phyloP scores from a whole-genome alignment of 768 basidiomycete species.

The Tubosaeta sp. region DNA sequence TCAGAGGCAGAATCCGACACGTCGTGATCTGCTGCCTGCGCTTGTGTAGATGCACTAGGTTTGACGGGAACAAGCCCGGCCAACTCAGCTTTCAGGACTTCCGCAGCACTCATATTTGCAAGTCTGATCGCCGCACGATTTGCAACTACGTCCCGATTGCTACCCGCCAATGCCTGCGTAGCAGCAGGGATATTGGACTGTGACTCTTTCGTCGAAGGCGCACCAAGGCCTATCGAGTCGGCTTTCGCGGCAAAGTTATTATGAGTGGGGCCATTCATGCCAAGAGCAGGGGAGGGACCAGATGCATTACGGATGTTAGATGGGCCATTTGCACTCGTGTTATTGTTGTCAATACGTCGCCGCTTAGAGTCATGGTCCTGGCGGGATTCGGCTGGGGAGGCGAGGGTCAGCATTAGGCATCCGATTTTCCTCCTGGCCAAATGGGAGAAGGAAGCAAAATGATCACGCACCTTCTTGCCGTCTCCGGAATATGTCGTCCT shows the following conservation, averaged over 20 bases:
- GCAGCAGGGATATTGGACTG: constrained; percentile 55
- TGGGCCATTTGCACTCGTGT: constrained; percentile 42
- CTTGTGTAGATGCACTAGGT: constrained; percentile 32
- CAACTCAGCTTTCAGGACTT: constrained; percentile 88
- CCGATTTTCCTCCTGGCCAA: background rate
- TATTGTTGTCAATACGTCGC: constrained; percentile 55
- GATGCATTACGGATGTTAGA: constrained; percentile 27
- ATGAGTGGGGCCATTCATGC: constrained; percentile 30
- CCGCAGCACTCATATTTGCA: constrained; percentile 96
- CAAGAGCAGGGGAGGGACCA: constrained; percentile 30
- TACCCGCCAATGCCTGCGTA: constrained; percentile 71
- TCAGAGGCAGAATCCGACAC: constrained; percentile 29
- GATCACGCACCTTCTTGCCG: constrained; percentile 80
- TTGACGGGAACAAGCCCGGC: constrained; percentile 48
- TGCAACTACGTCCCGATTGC: constrained; percentile 86
- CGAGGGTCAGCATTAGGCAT: constrained; percentile 12
- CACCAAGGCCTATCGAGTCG: constrained; percentile 75
- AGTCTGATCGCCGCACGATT: constrained; percentile 88
- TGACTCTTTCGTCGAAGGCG: constrained; percentile 54
- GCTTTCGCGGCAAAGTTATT: constrained; percentile 73
- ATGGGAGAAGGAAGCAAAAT: constrained; percentile 7
- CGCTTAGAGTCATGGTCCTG: constrained; percentile 91
- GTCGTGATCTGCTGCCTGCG: constrained; percentile 30
- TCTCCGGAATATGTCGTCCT: constrained; percentile 92
- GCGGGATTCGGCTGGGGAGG: constrained; percentile 75